phyloP scores from a whole-genome alignment of 2,329 filamentous ascomycete species.

The Pestalotiopsis sp. region DNA sequence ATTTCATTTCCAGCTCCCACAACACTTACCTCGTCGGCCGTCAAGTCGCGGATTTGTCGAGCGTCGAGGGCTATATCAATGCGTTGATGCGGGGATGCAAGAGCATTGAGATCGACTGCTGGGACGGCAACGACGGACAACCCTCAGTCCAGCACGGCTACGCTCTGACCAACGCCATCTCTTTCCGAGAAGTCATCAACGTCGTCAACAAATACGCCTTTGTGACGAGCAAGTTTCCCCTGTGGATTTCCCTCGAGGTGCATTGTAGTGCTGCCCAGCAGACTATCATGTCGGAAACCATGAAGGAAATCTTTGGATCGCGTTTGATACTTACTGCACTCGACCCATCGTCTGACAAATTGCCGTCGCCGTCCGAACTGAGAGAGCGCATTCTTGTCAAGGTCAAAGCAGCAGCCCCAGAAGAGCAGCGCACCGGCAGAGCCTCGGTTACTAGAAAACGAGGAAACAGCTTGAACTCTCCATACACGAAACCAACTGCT shows the following conservation, averaged over 20 bases:
- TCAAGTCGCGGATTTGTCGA: slow-evolving; percentile 87
- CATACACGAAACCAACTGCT: slow-evolving; percentile 65
- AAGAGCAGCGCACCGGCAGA: slow-evolving; percentile 47
- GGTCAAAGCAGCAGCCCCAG: slow-evolving; percentile 71
- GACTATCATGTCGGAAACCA: slow-evolving; percentile 83
- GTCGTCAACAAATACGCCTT: slow-evolving; percentile 97
- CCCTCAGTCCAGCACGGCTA: slow-evolving; percentile 90
- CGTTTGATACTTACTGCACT: slow-evolving; percentile 77
- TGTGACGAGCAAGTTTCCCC: slow-evolving; percentile 78
- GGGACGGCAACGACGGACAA: slow-evolving; percentile 87
- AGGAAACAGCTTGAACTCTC: slow-evolving; percentile 76
- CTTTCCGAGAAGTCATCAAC: slow-evolving; percentile 88
- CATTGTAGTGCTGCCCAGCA: slow-evolving; percentile 88
- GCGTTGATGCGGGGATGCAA: slow-evolving; percentile 87
- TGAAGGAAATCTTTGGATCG: slow-evolving; percentile 81
- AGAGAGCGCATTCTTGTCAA: slow-evolving; percentile 87
- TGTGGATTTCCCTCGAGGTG: slow-evolving; percentile 94
- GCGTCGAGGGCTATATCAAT: slow-evolving; percentile 91
- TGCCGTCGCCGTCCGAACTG: slow-evolving; percentile 86
- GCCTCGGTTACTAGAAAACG: slow-evolving; percentile 39
- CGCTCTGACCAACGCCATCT: slow-evolving; percentile 84
- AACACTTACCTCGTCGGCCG: slow-evolving; percentile 95
- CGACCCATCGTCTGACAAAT: slow-evolving; percentile 63
- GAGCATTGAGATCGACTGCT: slow-evolving; percentile 97
- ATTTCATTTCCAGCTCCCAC: slow-evolving; percentile 97